Percentiles rank a stretch among this genome's conserved stretches.
Conservation (phyloP, 139 green algal genomes). For the Chlorella sp. region DNA sequence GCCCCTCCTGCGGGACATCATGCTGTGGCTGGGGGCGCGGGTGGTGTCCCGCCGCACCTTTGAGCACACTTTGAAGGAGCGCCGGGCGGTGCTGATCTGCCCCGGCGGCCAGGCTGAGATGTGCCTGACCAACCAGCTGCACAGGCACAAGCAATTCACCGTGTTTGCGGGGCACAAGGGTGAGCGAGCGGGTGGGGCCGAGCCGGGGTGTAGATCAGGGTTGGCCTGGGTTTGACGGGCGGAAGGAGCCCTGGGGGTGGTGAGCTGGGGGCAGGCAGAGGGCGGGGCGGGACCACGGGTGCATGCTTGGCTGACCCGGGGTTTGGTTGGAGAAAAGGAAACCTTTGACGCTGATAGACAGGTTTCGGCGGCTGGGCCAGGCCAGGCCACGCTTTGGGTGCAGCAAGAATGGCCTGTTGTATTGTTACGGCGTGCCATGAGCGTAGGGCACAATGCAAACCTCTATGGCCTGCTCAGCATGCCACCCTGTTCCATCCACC, state of each 20-base stretch:
- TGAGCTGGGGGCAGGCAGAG: too few species aligned
- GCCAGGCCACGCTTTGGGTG: background rate
- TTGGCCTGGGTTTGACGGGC: too few species aligned
- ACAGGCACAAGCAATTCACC: constrained; percentile 46
- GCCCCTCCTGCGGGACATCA: constrained; percentile 43
- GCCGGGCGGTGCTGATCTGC: constrained; percentile 77
- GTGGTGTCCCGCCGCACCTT: constrained; percentile 76
- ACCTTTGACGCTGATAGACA: background rate
- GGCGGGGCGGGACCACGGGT: too few species aligned
- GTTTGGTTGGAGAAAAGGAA: too few species aligned
- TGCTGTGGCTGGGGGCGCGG: constrained; percentile 32
- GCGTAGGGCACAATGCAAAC: background rate
- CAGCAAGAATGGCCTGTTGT: too few species aligned
- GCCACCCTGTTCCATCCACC: background rate
- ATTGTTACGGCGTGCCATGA: too few species aligned
- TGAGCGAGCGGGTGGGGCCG: background rate
- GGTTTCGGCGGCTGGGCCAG: background rate
- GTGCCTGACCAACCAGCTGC: constrained; percentile 38
- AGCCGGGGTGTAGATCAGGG: background rate
- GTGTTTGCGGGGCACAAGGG: constrained; percentile 60
- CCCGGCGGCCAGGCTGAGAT: constrained; percentile 77
- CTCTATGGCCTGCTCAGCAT: background rate
- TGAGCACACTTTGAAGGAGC: constrained; percentile 66
- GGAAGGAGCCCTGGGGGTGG: too few species aligned
- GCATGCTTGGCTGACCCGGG: too few species aligned